Percentiles rank a stretch among this genome's conserved stretches.
Conservation (phyloP, 805 yeast species). For the Cyberlindnera euphorbiiphila region DNA sequence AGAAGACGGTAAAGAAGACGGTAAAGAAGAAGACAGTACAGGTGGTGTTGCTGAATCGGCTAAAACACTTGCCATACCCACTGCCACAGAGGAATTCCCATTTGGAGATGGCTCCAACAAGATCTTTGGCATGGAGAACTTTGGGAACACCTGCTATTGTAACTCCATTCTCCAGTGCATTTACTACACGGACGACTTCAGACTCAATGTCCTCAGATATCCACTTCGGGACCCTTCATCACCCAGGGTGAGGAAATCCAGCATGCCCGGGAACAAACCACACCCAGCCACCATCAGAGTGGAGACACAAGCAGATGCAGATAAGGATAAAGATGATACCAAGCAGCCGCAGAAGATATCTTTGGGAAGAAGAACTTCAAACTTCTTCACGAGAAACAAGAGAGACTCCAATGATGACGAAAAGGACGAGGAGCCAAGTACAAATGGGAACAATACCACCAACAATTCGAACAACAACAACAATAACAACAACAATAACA, state of each 20-base stretch:
- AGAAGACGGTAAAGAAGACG: neutral
- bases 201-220: constrained; percentile 48
- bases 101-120: constrained; percentile 68
- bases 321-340: constrained; percentile 12
- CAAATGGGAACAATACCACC: constrained; percentile 1
- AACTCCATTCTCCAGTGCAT: constrained; percentile 89
- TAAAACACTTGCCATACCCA: neutral
- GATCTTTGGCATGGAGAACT: constrained; percentile 78
- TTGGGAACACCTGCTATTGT: constrained; percentile 92
- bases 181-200: constrained; percentile 67
- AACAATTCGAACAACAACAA: constrained; percentile 4
- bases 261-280: constrained; percentile 39
- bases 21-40: neutral
- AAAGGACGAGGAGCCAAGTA: too few relatives aligned
- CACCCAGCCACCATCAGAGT: constrained; percentile 33
- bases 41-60: neutral
- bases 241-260: constrained; percentile 35
- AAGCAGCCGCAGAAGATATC: constrained; percentile 13
- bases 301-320: constrained; percentile 9
- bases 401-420: constrained; percentile 18
- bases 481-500: constrained; percentile 4
- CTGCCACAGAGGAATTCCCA: constrained; percentile 31
- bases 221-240: constrained; percentile 36
- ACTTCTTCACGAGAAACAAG: constrained; percentile 27
- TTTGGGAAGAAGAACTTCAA: constrained; percentile 27